Percentiles rank a stretch among this genome's conserved stretches.
Conservation (phyloP, 2,329 filamentous ascomycete genomes). For the Nemania sp. region DNA sequence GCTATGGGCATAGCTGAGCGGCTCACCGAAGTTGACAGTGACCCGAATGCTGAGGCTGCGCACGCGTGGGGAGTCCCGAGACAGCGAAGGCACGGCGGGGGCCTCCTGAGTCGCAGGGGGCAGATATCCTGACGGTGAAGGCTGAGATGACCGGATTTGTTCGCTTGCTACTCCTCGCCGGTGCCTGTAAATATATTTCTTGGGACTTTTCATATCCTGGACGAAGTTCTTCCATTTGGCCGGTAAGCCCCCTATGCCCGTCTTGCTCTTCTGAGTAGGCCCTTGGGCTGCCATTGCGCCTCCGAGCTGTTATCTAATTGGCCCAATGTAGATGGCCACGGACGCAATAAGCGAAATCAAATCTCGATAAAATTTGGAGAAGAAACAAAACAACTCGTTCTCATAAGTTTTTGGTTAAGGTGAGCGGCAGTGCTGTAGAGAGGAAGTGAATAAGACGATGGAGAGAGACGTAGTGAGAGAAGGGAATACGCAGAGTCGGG, state of each 20-base stretch:
- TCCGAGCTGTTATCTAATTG: constrained; percentile 6
- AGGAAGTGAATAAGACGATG: no score
- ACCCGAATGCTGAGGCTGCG: constrained; percentile 47
- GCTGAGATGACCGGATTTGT: constrained; percentile 11
- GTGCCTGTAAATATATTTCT: constrained; percentile 22
- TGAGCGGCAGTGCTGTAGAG: no score
- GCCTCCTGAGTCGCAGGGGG: constrained; percentile 3
- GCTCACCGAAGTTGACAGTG: constrained; percentile 51
- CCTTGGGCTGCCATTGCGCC: constrained; percentile 22
- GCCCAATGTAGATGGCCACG: background rate
- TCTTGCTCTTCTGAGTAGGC: constrained; percentile 25
- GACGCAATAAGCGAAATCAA: constrained; percentile 1
- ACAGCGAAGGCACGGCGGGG: constrained; percentile 9
- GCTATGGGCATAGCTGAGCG: constrained; percentile 48
- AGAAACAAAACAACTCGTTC: no score
- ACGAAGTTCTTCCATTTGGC: constrained; percentile 35
- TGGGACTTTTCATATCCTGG: constrained; percentile 34
- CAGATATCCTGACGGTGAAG: constrained; percentile 12
- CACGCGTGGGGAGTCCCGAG: constrained; percentile 25
- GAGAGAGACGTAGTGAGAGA: background rate
- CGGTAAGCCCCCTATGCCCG: constrained; percentile 29
- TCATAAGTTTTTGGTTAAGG: no score
- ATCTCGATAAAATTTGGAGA: background rate
- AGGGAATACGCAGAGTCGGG: background rate
- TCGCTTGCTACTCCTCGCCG: constrained; percentile 28